Percentiles rank a stretch among this genome's conserved stretches.
These are phyloP conservation scores for Colletotrichum neosansevieriae DNA, from an alignment of 2,329 filamentous ascomycete species.

Conservation along the genomic window DNA sequence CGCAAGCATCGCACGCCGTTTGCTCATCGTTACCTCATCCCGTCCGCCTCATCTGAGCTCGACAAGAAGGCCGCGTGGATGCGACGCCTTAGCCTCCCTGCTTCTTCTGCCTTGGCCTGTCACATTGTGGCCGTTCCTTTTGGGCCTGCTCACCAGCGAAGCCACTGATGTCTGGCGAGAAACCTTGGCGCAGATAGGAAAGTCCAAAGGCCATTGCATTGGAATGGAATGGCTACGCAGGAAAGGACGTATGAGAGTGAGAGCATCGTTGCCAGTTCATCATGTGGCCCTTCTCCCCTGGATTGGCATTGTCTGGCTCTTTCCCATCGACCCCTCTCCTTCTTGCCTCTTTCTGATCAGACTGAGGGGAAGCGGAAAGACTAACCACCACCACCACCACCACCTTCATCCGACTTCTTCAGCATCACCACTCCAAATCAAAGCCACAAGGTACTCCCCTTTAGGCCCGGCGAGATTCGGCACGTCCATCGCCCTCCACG, in stretches of 20 bases:
- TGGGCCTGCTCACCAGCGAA: not conserved
- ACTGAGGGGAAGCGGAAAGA: conserved; percentile 24
- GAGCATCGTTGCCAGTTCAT: conserved; percentile 1
- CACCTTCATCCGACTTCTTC: not conserved
- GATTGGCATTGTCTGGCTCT: not conserved
- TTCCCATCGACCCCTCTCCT: not conserved
- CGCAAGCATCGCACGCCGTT: not conserved
- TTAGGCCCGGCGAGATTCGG: conserved; percentile 29
- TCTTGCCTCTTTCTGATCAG: conserved; percentile 16
- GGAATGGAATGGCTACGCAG: not conserved
- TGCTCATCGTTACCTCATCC: conserved; percentile 27
- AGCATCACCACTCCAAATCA: conserved; percentile 16
- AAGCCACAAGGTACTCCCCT: conserved; percentile 11
- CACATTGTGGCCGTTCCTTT: not conserved
- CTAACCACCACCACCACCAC: conserved; percentile 22
- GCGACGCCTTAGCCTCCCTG: not conserved
- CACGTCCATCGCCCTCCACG: conserved; percentile 25
- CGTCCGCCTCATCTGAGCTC: conserved; percentile 11
- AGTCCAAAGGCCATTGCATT: not conserved
- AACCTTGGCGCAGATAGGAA: not conserved
- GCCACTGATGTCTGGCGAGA: not conserved
- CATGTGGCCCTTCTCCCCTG: conserved; percentile 3
- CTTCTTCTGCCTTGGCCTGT: not conserved
- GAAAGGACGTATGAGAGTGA: not conserved
- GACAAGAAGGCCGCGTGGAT: conserved; percentile 4